Evolutionary conservation across 2,329 filamentous ascomycete genomes (phyloP).

Genomic region (Penicillium sp.): DNA sequence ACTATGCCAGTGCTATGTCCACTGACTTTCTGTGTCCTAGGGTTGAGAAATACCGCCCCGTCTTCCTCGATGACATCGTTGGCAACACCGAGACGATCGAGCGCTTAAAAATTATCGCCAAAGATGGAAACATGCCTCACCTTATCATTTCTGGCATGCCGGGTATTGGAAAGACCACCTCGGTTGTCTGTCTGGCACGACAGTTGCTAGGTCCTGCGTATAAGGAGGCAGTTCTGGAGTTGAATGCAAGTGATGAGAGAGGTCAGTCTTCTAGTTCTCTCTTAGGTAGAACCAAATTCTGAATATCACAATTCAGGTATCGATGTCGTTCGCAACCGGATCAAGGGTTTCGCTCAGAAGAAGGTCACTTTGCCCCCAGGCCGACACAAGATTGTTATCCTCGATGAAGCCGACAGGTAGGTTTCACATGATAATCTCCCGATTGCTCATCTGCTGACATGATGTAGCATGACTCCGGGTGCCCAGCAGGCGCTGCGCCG

Average conservation of each 20-base stretch:
- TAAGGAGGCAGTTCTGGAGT: constrained; percentile 93
- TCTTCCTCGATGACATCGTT: constrained; percentile 93
- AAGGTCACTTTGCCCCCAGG: constrained; percentile 91
- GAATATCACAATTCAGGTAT: constrained; percentile 56
- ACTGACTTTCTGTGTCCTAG: constrained; percentile 46
- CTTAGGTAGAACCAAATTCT: background rate
- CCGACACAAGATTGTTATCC: constrained; percentile 91
- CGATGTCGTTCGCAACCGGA: constrained; percentile 92
- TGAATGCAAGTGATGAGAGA: constrained; percentile 94
- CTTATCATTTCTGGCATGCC: constrained; percentile 99
- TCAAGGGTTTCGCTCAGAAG: constrained; percentile 98
- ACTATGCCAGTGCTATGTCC: background rate
- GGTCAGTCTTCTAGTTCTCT: constrained; percentile 43
- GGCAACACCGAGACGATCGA: constrained; percentile 98
- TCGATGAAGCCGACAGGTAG: constrained; percentile 88
- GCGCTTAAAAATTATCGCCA: constrained; percentile 94
- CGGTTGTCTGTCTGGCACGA: constrained; percentile 83
- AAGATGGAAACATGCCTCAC: constrained; percentile 98
- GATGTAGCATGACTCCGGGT: constrained; percentile 76
- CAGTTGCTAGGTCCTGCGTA: constrained; percentile 89
- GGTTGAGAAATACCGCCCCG: constrained; percentile 96
- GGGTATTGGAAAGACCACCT: constrained; percentile 97
- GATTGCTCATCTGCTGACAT: background rate
- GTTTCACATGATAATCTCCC: background rate
- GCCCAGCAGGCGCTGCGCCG: constrained; percentile 90